Evolutionary conservation across 441 rosid species (phyloP), one percentile per base, ranked within the genome.

Genomic region (Brassica hybrid): DNA sequence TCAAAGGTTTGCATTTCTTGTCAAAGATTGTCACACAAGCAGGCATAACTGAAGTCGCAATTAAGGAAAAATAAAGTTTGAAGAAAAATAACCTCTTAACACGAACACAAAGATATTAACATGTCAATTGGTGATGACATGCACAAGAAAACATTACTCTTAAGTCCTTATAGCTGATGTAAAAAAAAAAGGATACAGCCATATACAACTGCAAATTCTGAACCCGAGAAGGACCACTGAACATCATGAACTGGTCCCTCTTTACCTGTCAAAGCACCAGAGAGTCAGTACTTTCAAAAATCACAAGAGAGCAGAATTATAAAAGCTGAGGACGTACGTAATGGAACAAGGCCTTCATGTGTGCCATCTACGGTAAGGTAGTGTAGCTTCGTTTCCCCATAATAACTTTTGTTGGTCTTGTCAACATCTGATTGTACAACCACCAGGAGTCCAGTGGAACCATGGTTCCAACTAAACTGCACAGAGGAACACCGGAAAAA

Each of bases 181-280:
- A 16, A 34, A 70, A n/a, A 23, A 23, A 34, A 79, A 88, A 89
- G 99, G 98, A 94, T 94, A 94, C 98, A 94, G 41, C 99, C 99
- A 85, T 94, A 94, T 72, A 91, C 96, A 81, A 93, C 98, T 71
- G 97, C 97, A 84, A 94, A 94, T 81, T 91, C 90, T 73, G 86
- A 87, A 73, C 99, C 99, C 36, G 93, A 90, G 71, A 71, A 77
- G 12, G 98, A 94, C 98, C 98, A 94, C 65, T 91, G 98, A 80
- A 92, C 98, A 84, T 94, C 97, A 80, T 94, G 97, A 83, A 94
- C 75, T 25, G 98, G 98, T 60, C 98, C 98, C 74, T 94, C 98
- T 82, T 92, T 94, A 79, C 98, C 98, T 91, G 90, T 69, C 66
- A 79, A 72, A 34, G 70, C 30, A 74, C 79, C 76, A 68, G 74